Evolutionary conservation across 1,284 basidiomycete genomes (phyloP), one percentile per base, ranked within the genome.

Genomic region (Pisolithus thermaeus): DNA sequence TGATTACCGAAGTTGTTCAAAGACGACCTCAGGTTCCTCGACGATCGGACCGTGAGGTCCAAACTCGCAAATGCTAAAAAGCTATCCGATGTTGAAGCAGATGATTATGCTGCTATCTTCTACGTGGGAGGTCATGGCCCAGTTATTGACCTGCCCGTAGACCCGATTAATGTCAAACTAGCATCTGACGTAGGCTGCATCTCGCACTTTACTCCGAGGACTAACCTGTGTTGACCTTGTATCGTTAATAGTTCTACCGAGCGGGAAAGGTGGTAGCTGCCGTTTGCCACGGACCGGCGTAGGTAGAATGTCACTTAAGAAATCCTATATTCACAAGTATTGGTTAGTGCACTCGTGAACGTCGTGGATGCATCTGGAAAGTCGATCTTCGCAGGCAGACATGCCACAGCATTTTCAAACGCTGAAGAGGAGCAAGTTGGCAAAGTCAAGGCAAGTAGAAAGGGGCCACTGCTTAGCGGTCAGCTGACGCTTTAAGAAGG

Each of bases 91-190:
- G 76, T 91, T 58, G 74, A 79, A 47, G 68, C 66, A 3, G 64
- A 70, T 12, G 80, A 87, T 56, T 92, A 87, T 61, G 82, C 77
- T 51, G 89, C 82, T 12, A 72, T 92, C 55, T 92, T 89, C 69
- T 89, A 89, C 64, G 76, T 87, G 48, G 90, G 90, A 42, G 90
- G 83, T 30, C 84, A 87, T 60, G 85, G 85, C 2, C 85, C 87
- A 14, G 78, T 84, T 44, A 70, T 90, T 44, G 87, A 90, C 64
- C 74, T 90, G 22, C 67, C 87, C 2, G 59, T 59, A 23, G 82
- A 90, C 67, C 65, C 73, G 1, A 66, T 70, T 40, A 86, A 85
- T 67, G 75, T 74, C 58, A 75, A 78, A 58, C 73, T 89, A 42
- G 78, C 77, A 16, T 76, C 77, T 28, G 68, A 81, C 54, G 83